These are phyloP conservation scores for Periconia digitata DNA, from an alignment of 2,329 filamentous ascomycete species.

Conservation along the genomic window DNA sequence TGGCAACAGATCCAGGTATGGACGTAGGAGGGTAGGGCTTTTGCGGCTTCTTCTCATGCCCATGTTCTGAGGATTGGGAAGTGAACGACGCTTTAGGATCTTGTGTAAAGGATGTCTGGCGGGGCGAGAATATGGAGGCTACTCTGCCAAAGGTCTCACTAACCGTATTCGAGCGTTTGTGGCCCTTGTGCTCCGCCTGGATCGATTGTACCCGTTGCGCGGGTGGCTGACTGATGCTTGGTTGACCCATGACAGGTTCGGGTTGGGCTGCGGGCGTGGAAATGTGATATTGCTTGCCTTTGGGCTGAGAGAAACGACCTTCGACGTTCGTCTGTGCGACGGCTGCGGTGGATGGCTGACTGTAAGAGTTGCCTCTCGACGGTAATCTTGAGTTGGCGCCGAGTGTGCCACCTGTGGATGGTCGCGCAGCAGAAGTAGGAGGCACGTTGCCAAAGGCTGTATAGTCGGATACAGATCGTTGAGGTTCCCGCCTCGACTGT, in stretches of 20 bases:
- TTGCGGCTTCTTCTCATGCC: slow-evolving; percentile 55
- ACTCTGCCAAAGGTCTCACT: slow-evolving; percentile 81
- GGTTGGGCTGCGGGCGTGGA: slow-evolving; percentile 65
- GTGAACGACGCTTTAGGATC: slow-evolving; percentile 33
- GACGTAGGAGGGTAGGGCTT: slow-evolving; percentile 86
- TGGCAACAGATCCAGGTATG: slow-evolving; percentile 74
- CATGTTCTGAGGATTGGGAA: slow-evolving; percentile 53
- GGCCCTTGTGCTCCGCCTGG: slow-evolving; percentile 60
- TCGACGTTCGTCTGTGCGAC: slow-evolving; percentile 87
- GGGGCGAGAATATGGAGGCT: slow-evolving; percentile 75
- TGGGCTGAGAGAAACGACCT: slow-evolving; percentile 80
- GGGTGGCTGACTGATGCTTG: slow-evolving; percentile 62
- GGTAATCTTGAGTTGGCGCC: slow-evolving; percentile 62
- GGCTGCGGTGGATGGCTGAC: slow-evolving; percentile 82
- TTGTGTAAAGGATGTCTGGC: slow-evolving; percentile 33
- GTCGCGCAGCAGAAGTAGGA: slow-evolving; percentile 55
- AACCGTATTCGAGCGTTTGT: slow-evolving; percentile 67
- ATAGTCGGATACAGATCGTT: slow-evolving; percentile 54
- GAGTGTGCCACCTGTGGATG: slow-evolving; percentile 80
- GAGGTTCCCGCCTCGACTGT: slow-evolving; percentile 48
- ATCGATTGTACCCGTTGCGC: slow-evolving; percentile 57
- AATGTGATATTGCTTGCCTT: slow-evolving; percentile 70
- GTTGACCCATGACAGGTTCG: slow-evolving; percentile 32
- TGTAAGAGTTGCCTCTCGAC: slow-evolving; percentile 76
- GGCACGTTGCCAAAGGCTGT: slow-evolving; percentile 44